Evolutionary conservation across 805 yeast genomes (phyloP), one percentile per base, ranked within the genome.

Genomic region (Pichia scutulata): DNA sequence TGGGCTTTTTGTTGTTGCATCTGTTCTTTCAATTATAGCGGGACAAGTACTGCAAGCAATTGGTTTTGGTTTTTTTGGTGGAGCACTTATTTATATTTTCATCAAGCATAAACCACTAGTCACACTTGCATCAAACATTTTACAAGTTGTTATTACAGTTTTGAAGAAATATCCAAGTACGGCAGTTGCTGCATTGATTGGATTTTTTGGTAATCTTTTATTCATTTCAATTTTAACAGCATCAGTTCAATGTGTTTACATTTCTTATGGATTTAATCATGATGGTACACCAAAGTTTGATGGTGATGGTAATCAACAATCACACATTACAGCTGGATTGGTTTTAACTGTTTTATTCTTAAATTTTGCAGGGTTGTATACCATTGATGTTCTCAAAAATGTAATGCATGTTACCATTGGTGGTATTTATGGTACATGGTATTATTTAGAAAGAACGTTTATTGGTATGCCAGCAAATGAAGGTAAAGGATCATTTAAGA

Each of bases 351-450:
- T 89, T 57, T 23, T 52, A 8, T 50, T 55, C 30, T 18, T 55
- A 9, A 52, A 50, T 40, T 87, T 89, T 66, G 86, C 93, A 9
- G 95, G 95, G 16, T 89, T 79, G 61, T 86, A 82, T 64, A 84
- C 88, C 52, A 75, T 90, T 19, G 97, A 89, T 66, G 93, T 89
- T 21, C 72, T 86, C 54, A 82, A 82, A 70, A 89, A 85, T 59
- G 76, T 87, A 13, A 81, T 89, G 44, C 95, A 90, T 61, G 84
- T 84, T 23, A 80, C 93, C 1, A 82, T 88, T 46, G 78, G 93
- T 33, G 96, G 96, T 22, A 81, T 89, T 33, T 90, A 79, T 63
- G 97, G 97, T n/a, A 80, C 92, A 6, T 89, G 97, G 96, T 89
- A 86, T 67, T 90, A 88, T 65, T 73, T 84, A 62, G 39, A 80